Conservation (phyloP, 2,329 filamentous ascomycete species). For the Epicoccum nigrum region DNA sequence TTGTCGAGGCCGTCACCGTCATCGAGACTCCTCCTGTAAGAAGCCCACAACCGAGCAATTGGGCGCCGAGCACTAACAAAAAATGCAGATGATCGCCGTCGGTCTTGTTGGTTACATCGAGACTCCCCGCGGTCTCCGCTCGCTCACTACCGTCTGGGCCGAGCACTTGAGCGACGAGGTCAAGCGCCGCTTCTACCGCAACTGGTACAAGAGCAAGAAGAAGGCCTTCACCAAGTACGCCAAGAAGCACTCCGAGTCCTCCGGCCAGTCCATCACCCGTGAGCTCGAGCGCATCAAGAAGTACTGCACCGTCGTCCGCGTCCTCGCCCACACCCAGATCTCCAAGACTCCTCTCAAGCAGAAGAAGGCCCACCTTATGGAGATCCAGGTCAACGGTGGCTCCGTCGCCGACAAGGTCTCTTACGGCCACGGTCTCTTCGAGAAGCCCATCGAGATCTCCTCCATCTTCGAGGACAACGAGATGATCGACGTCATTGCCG, state of each 20-base stretch:
- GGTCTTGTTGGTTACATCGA: slow-evolving; percentile 99
- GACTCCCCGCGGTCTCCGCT: slow-evolving; percentile 98
- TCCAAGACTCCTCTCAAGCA: slow-evolving; percentile 99
- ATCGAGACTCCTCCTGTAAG: slow-evolving; percentile 68
- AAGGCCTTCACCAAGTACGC: slow-evolving; percentile 99
- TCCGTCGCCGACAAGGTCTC: slow-evolving; percentile 95
- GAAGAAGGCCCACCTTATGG: slow-evolving; percentile 99
- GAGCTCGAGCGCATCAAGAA: slow-evolving; percentile 99
- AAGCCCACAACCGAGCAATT: slow-evolving; percentile 69
- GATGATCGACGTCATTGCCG: slow-evolving; percentile 98
- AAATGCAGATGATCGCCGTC: slow-evolving; percentile 93
- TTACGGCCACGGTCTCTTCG: slow-evolving; percentile 93
- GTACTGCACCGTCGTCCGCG: slow-evolving; percentile 99
- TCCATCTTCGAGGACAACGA: slow-evolving; percentile 99
- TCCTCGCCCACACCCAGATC: slow-evolving; percentile 99
- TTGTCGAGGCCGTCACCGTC: slow-evolving; percentile 52
- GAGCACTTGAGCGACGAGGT: slow-evolving; percentile 98
- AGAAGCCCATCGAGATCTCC: slow-evolving; percentile 96
- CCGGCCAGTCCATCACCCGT: slow-evolving; percentile 86
- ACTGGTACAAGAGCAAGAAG: slow-evolving; percentile 99
- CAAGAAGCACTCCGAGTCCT: slow-evolving; percentile 98
- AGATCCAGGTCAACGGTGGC: slow-evolving; percentile 99
- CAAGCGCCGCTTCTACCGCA: slow-evolving; percentile 99
- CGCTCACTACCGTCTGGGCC: slow-evolving; percentile 99
- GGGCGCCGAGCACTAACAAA: slow-evolving; percentile 24